Percentiles rank a stretch among this genome's conserved stretches.
Evolutionary conservation across 371 early-diverging fungal genomes (phyloP).

Genomic region (Saksenaea oblongispora): DNA sequence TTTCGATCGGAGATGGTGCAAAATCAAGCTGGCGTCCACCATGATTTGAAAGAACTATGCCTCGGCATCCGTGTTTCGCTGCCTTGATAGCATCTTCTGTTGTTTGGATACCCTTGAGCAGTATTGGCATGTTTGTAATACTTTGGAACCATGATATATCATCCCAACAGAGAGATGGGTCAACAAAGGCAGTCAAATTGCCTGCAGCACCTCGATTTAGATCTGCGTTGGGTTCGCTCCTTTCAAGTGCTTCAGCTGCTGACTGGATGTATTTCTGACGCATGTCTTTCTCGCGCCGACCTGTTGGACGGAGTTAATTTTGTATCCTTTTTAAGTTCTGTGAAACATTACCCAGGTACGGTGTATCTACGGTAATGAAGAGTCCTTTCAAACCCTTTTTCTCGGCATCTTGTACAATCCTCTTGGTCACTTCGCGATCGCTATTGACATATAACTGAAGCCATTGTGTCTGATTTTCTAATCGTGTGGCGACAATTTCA

Average conservation of each 20-base stretch:
- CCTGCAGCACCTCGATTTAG: slow-evolving; percentile 66
- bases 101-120: slow-evolving; percentile 73
- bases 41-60: slow-evolving; percentile 77
- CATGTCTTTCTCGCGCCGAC: slow-evolving; percentile 89
- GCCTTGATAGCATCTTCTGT: slow-evolving; percentile 74
- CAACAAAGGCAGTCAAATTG: slow-evolving; percentile 1
- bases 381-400: slow-evolving; percentile 78
- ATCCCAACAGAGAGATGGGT: slow-evolving; percentile 61
- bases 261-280: slow-evolving; percentile 63
- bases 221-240: slow-evolving; percentile 22
- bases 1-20: slow-evolving; percentile 73
- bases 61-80: slow-evolving; percentile 57
- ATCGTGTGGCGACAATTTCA: slow-evolving; percentile 55
- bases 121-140: slow-evolving; percentile 65
- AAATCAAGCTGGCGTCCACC: slow-evolving; percentile 83
- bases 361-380: slow-evolving; percentile 93
- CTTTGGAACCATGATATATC: slow-evolving; percentile 67
- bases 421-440: slow-evolving; percentile 72
- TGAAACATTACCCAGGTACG: slow-evolving; percentile 60
- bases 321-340: slow-evolving; percentile 6
- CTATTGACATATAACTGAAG: slow-evolving; percentile 93
- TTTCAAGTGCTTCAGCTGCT: slow-evolving; percentile 36
- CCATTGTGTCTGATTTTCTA: slow-evolving; percentile 59
- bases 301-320: slow-evolving; percentile 30
- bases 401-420: slow-evolving; percentile 82